A percentile compares a stretch with the other conserved stretches of the same genome.
phyloP scores from a whole-genome alignment of 768 basidiomycete genomes.

The Amanita polypyramis region DNA sequence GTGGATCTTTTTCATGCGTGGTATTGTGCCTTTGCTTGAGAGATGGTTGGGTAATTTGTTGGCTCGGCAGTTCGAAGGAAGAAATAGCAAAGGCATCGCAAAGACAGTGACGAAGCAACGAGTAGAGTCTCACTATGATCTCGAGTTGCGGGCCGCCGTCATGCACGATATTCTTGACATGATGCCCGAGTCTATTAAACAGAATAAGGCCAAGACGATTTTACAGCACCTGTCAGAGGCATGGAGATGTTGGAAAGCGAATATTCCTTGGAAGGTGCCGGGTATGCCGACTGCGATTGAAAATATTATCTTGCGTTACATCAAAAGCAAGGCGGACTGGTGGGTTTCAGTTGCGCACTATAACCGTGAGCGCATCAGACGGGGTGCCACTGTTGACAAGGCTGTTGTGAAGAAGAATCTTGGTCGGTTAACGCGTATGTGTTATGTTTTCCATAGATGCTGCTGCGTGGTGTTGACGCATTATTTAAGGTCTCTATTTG shows the following conservation, averaged over 20 bases:
- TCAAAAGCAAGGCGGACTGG: slow-evolving; percentile 99
- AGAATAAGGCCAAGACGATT: slow-evolving; percentile 99
- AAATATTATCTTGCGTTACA: slow-evolving; percentile 97
- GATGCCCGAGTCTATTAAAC: slow-evolving; percentile 99
- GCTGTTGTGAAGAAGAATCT: slow-evolving; percentile 99
- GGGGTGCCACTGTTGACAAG: slow-evolving; percentile 96
- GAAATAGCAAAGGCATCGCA: slow-evolving; percentile 92
- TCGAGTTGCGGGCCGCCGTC: slow-evolving; percentile 94
- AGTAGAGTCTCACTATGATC: slow-evolving; percentile 97
- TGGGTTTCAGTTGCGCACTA: slow-evolving; percentile 98
- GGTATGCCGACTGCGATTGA: slow-evolving; percentile 99
- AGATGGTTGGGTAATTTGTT: slow-evolving; percentile 97
- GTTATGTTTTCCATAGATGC: background rate
- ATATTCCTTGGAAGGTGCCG: slow-evolving; percentile 99
- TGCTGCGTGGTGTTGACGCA: slow-evolving; percentile 6
- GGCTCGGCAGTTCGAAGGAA: slow-evolving; percentile 96
- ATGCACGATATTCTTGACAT: slow-evolving; percentile 99
- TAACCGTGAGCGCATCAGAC: slow-evolving; percentile 94
- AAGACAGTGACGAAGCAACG: slow-evolving; percentile 99
- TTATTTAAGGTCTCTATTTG: slow-evolving; percentile 62
- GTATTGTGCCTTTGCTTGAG: slow-evolving; percentile 95
- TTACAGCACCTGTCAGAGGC: slow-evolving; percentile 96
- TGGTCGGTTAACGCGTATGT: slow-evolving; percentile 87
- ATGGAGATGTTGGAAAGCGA: slow-evolving; percentile 97
- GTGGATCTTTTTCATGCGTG: slow-evolving; percentile 99